Base-by-base conservation (phyloP, 805 yeast species). In the Zygoascus biomembranicola region DNA sequence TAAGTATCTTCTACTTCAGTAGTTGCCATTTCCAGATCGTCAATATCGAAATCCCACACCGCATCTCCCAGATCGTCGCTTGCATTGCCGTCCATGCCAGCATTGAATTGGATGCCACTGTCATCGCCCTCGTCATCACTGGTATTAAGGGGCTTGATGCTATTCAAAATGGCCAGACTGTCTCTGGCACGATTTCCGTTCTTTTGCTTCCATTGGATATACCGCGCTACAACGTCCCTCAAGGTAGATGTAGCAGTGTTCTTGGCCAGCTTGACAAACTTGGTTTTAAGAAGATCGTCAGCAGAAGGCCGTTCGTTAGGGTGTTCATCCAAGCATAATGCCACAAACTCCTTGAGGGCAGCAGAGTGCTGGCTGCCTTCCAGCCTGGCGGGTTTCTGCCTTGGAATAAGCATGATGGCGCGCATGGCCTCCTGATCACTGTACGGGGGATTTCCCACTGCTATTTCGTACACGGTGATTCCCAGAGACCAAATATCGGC, bases 401-500 rank as follows among this genome's bases (percentile, higher is more conserved):
- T 87, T 0, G 97, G 87, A 49, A 94, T 90, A 69, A 94, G 73
- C 64, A 89, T 90, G 90, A 94, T 87, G 1, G 97, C 99, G 71
- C 96, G 78, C 73, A 86, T 75, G 0, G 97, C 97, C 63, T 92
- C 99, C 60, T 87, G 87, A 57, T 94, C 97, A 63, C 96, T 84
- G 65, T 90, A 90, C 0, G 99, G 99, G 5, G 99, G 99, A 61
- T 88, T 89, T 0, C 99, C 98, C 0, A 98, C 90, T 9, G 96
- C 95, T 59, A 92, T 84, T 69, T 94, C 99, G 70, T 83, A 94
- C 8, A 90, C 75, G 0, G 99, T 92, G 56, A 94, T 88, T 14
- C 99, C 99, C 48, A 92, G 69, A 0, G 98, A 90, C 99, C 99
- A 94, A 8, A 94, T 87, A 68, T 94, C 99, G 0, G 96, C 99